A percentile compares a stretch with the other conserved stretches of the same genome.
These are phyloP conservation scores for Melastoma malabathricum DNA, from an alignment of 345 rosid species.

Conservation along the genomic window DNA sequence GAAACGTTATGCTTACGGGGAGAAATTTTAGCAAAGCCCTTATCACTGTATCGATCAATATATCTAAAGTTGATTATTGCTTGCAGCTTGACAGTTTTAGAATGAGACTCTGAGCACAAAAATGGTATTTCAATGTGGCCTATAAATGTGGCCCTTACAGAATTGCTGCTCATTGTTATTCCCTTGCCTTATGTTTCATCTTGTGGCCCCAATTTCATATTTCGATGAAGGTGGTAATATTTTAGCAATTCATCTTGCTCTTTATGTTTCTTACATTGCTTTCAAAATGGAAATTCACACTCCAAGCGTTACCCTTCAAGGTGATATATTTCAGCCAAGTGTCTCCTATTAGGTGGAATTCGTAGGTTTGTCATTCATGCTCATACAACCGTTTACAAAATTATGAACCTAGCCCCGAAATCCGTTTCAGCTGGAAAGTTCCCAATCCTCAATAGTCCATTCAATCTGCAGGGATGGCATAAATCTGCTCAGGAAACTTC, in stretches of 20 bases:
- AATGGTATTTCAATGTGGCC: neutral
- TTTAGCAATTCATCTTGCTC: neutral
- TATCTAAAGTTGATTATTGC: neutral
- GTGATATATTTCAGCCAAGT: conserved; percentile 90
- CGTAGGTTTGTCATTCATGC: conserved; percentile 39
- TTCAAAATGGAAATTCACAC: conserved; percentile 52
- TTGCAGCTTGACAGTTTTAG: neutral
- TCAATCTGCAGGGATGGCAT: conserved; percentile 60
- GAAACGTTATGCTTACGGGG: too few species aligned
- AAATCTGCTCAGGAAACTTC: conserved; percentile 68
- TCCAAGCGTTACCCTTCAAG: conserved; percentile 90
- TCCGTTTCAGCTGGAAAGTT: neutral
- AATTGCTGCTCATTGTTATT: neutral
- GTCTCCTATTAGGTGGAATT: conserved; percentile 95
- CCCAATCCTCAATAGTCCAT: neutral
- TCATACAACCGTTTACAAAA: neutral
- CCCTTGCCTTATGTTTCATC: neutral
- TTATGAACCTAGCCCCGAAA: neutral
- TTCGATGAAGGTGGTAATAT: neutral
- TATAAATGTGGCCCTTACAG: neutral
- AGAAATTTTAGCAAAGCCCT: too few species aligned
- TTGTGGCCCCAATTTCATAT: neutral
- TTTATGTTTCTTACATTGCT: conserved; percentile 47
- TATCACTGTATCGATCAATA: too few species aligned
- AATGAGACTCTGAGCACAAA: neutral